These are phyloP conservation scores for Cladophialophora immunda DNA, from an alignment of 2,329 filamentous ascomycete species.

Conservation along the genomic window DNA sequence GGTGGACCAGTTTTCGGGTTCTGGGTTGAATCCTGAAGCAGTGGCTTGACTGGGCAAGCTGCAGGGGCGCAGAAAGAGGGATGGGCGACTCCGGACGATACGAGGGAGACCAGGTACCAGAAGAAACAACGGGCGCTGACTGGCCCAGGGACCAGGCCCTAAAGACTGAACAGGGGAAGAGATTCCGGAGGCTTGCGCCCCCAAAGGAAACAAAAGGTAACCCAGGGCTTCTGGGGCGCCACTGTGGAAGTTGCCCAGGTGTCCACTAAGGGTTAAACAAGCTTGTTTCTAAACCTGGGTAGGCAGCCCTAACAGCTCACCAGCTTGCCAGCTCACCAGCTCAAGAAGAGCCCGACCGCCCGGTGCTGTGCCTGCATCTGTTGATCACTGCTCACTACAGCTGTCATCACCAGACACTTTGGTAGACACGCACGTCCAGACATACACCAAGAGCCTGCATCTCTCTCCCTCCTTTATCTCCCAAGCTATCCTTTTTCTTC, in stretches of 20 bases:
- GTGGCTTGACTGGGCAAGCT: slow-evolving; percentile 4
- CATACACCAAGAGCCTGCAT: background rate
- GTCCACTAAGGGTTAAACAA: slow-evolving; percentile 13
- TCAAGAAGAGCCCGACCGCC: background rate
- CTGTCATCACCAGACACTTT: background rate
- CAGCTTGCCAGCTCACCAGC: too few species aligned
- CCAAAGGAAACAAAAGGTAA: background rate
- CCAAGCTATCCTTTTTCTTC: background rate
- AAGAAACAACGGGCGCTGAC: background rate
- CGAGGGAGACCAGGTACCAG: slow-evolving; percentile 1
- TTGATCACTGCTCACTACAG: background rate
- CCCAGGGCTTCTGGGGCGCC: background rate
- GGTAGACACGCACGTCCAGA: background rate
- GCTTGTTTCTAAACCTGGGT: slow-evolving; percentile 13
- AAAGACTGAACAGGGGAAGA: background rate
- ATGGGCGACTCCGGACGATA: slow-evolving; percentile 1
- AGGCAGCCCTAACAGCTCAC: slow-evolving; percentile 1
- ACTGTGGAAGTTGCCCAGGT: background rate
- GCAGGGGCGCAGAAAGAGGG: slow-evolving; percentile 10
- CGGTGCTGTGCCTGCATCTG: background rate
- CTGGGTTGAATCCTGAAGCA: slow-evolving; percentile 15
- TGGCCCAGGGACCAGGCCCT: background rate
- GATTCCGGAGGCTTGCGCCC: background rate
- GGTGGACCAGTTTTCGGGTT: slow-evolving; percentile 2
- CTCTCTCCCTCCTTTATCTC: background rate